These are phyloP conservation scores for Candida railenensis DNA, from an alignment of 805 yeast genomes.

Conservation along the genomic window DNA sequence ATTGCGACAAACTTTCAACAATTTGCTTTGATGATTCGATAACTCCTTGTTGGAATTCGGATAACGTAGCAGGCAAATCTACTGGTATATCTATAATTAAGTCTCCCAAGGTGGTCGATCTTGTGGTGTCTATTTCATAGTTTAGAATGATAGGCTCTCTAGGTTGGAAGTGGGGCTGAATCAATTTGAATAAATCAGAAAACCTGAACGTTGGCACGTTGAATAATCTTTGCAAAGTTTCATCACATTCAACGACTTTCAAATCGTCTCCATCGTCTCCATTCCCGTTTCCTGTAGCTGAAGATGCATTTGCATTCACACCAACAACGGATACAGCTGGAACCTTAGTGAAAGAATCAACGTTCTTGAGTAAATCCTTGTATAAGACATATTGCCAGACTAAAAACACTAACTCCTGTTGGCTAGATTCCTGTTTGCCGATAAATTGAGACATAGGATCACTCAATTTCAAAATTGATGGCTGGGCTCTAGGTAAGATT, in stretches of 20 bases:
- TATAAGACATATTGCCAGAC: constrained; percentile 78
- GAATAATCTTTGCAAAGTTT: constrained; percentile 43
- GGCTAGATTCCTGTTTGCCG: constrained; percentile 77
- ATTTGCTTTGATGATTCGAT: constrained; percentile 36
- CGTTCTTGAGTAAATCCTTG: constrained; percentile 51
- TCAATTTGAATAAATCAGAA: constrained; percentile 67
- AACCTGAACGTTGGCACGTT: constrained; percentile 58
- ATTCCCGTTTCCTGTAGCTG: constrained; percentile 11
- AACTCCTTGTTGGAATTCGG: constrained; percentile 36
- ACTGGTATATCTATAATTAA: constrained; percentile 68
- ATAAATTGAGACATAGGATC: constrained; percentile 65
- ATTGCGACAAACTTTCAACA: constrained; percentile 42
- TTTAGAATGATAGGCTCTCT: constrained; percentile 76
- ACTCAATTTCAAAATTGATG: constrained; percentile 63
- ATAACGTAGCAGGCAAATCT: constrained; percentile 38
- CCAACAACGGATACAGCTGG: constrained; percentile 37
- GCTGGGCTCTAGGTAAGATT: constrained; percentile 69
- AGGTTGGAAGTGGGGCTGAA: constrained; percentile 72
- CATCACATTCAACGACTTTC: constrained; percentile 41
- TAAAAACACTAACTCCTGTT: constrained; percentile 78
- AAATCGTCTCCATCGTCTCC: constrained; percentile 27
- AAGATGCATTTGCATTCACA: constrained; percentile 12
- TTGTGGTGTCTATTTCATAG: constrained; percentile 74
- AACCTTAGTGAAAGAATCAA: constrained; percentile 29
- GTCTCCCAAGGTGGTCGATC: constrained; percentile 78